phyloP scores from a whole-genome alignment of 1,284 basidiomycete genomes.

The Cutaneotrichosporon cyanovorans region DNA sequence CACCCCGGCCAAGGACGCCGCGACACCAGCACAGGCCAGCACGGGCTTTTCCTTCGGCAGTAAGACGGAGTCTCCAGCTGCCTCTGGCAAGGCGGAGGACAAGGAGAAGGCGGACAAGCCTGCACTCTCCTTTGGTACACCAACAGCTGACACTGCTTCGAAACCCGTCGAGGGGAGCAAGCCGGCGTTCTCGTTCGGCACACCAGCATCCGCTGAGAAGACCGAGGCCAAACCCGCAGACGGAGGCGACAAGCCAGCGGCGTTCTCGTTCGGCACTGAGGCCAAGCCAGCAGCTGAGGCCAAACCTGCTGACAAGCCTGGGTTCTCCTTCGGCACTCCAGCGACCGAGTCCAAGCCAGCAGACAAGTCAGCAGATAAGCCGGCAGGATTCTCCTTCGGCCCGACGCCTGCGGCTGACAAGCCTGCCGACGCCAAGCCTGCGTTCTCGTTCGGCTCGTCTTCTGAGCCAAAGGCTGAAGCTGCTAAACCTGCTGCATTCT shows the following conservation, averaged over 20 bases:
- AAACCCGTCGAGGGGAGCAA: neutral
- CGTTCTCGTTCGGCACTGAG: slow-evolving; percentile 5
- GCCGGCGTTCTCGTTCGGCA: slow-evolving; percentile 4
- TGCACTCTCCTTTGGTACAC: slow-evolving; percentile 2
- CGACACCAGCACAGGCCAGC: neutral
- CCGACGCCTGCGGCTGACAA: neutral
- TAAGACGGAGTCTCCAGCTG: too few species aligned
- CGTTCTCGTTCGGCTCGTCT: neutral
- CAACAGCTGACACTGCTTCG: neutral
- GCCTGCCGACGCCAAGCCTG: neutral
- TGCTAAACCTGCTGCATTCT: slow-evolving; percentile 1
- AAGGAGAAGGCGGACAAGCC: slow-evolving; percentile 1
- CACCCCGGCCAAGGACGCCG: too few species aligned
- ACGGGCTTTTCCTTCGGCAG: too few species aligned
- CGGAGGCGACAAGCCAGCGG: neutral
- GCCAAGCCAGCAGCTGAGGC: neutral
- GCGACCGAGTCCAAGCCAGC: neutral
- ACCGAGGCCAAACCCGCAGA: neutral
- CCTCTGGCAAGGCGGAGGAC: neutral
- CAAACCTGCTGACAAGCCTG: neutral
- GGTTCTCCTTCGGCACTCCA: slow-evolving; percentile 6
- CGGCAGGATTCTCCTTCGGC: slow-evolving; percentile 11
- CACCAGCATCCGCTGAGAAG: neutral
- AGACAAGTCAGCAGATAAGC: neutral
- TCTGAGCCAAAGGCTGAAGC: neutral